Percentiles rank a stretch among this genome's conserved stretches.
These are phyloP conservation scores for Pythium monospermum DNA, from an alignment of 352 stramenopile species.

Conservation along the genomic window DNA sequence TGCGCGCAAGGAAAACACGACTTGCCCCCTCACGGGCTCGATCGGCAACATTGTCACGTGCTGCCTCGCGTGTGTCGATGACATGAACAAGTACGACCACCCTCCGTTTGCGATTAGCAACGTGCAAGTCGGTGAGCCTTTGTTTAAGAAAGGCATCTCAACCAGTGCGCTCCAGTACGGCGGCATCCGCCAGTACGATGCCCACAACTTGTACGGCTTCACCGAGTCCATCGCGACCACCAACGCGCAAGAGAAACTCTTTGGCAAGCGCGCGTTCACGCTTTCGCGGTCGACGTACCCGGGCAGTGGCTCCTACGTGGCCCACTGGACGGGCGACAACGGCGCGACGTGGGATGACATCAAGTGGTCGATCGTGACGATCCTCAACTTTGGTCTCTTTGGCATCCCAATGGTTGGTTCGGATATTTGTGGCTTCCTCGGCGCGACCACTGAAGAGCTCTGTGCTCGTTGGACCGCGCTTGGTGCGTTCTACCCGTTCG, in stretches of 20 bases:
- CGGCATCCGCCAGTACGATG: slow-evolving; percentile 61
- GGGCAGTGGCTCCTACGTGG: slow-evolving; percentile 45
- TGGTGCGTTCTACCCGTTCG: slow-evolving; percentile 74
- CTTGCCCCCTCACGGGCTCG: slow-evolving; percentile 29
- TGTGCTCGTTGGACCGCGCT: slow-evolving; percentile 76
- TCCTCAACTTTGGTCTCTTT: slow-evolving; percentile 72
- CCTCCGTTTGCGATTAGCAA: slow-evolving; percentile 63
- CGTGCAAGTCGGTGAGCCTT: slow-evolving; percentile 24
- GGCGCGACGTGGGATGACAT: slow-evolving; percentile 75
- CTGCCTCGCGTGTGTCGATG: slow-evolving; percentile 32
- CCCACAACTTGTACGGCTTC: slow-evolving; percentile 80
- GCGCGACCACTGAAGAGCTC: slow-evolving; percentile 55
- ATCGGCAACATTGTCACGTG: slow-evolving; percentile 39
- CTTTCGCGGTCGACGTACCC: slow-evolving; percentile 72
- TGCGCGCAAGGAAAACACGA: slow-evolving; percentile 25
- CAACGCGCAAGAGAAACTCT: slow-evolving; percentile 38
- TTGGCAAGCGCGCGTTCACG: slow-evolving; percentile 60
- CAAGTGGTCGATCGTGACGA: slow-evolving; percentile 53
- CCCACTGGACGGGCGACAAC: slow-evolving; percentile 82
- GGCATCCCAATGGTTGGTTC: slow-evolving; percentile 79
- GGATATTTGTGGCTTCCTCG: slow-evolving; percentile 71
- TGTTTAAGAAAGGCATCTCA: slow-evolving; percentile 65
- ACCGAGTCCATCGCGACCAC: slow-evolving; percentile 69
- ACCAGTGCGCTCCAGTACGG: slow-evolving; percentile 50
- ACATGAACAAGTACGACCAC: slow-evolving; percentile 50